phyloP scores from a whole-genome alignment of 495 filamentous ascomycete genomes.

The Penicillium steckii region DNA sequence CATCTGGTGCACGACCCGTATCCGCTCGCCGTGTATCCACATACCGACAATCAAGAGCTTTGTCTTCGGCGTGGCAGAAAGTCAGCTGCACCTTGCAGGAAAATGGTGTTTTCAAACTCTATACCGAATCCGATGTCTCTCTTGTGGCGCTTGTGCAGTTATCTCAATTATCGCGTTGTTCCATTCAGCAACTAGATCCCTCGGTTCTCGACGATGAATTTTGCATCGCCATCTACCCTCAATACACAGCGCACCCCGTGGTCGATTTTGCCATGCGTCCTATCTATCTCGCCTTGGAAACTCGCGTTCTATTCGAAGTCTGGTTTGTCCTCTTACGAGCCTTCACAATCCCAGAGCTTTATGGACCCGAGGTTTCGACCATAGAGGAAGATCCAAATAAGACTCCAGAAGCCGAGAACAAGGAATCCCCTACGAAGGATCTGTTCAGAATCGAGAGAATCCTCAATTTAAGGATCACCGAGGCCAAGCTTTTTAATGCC shows the following conservation, averaged over 20 bases:
- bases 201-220: conserved; percentile 95
- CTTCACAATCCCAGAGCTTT: conserved; percentile 92
- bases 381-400: conserved; percentile 21
- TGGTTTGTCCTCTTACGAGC: conserved; percentile 94
- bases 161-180: conserved; percentile 83
- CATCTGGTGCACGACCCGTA: conserved; percentile 40
- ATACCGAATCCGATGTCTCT: conserved; percentile 76
- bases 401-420: conserved; percentile 24
- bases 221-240: conserved; percentile 88
- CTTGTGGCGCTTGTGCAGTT: conserved; percentile 81
- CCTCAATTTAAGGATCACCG: conserved; percentile 58
- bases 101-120: conserved; percentile 91
- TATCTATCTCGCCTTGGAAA: conserved; percentile 82
- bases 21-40: conserved; percentile 46
- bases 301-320: conserved; percentile 85
- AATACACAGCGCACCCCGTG: conserved; percentile 68
- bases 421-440: conserved; percentile 34
- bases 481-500: conserved; percentile 52
- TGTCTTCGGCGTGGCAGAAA: conserved; percentile 69
- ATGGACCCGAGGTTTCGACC: conserved; percentile 55
- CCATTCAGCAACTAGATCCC: conserved; percentile 82
- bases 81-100: conserved; percentile 94
- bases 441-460: conserved; percentile 68
- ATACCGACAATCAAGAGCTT: conserved; percentile 54
- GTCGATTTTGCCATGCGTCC: conserved; percentile 44